Evolutionary conservation across 2,329 filamentous ascomycete genomes (phyloP).

Genomic region (Lasiodiplodia sp.): DNA sequence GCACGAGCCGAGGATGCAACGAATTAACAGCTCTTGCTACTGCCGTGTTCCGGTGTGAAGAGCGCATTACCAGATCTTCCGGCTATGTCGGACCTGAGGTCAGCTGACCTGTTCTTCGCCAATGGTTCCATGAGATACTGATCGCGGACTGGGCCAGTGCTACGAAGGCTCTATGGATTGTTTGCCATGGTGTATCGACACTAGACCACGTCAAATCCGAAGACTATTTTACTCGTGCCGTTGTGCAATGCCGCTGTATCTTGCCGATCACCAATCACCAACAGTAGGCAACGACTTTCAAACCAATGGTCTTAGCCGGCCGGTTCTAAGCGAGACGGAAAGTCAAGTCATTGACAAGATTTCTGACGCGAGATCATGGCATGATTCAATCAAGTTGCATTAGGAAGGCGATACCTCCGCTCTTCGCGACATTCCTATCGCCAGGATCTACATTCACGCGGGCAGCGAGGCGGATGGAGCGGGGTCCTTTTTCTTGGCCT

Average conservation of each 20-base stretch:
- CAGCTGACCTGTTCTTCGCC: neutral
- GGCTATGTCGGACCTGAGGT: neutral
- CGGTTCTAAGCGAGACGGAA: neutral
- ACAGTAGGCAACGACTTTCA: conserved; percentile 2
- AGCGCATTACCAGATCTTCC: neutral
- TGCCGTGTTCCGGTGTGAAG: neutral
- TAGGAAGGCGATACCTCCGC: conserved; percentile 6
- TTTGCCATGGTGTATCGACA: neutral
- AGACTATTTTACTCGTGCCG: neutral
- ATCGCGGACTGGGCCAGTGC: neutral
- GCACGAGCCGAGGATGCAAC: neutral
- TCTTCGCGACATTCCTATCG: neutral
- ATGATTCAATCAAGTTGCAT: conserved; percentile 13
- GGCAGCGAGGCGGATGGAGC: neutral
- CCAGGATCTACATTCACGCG: conserved; percentile 9
- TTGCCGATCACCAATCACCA: neutral
- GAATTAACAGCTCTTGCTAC: neutral
- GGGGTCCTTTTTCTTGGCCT: conserved; percentile 17
- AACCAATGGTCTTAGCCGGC: neutral
- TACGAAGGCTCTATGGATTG: neutral
- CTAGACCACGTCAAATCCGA: neutral
- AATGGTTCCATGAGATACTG: neutral
- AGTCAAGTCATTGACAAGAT: neutral
- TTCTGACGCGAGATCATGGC: conserved; percentile 4
- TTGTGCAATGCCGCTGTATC: neutral